A percentile compares a stretch with the other conserved stretches of the same genome.
These are phyloP conservation scores for Waitea zeae DNA, from an alignment of 1,284 basidiomycete genomes.

Conservation along the genomic window DNA sequence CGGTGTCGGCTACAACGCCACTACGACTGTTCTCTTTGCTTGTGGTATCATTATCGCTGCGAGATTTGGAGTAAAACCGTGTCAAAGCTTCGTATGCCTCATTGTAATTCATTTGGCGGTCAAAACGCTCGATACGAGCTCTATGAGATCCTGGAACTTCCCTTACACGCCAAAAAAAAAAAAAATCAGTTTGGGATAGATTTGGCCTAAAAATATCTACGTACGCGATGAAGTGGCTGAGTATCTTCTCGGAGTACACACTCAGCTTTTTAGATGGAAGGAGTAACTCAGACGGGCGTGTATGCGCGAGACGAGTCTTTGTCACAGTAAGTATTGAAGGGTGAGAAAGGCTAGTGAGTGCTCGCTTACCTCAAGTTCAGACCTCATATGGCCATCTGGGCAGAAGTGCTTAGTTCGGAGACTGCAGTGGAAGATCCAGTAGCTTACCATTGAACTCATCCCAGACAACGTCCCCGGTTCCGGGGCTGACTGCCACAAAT, in stretches of 20 bases:
- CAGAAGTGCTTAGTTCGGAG: conserved; percentile 3
- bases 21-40: too few species aligned
- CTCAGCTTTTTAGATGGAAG: conserved; percentile 48
- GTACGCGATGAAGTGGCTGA: conserved; percentile 50
- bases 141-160: too few species aligned
- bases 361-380: conserved; percentile 64
- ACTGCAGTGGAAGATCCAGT: neutral
- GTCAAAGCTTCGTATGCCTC: conserved; percentile 63
- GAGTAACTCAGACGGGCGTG: conserved; percentile 72
- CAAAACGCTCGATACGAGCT: conserved; percentile 48
- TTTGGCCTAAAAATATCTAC: conserved; percentile 8
- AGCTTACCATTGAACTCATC: conserved; percentile 70
- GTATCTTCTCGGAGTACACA: conserved; percentile 60
- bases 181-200: too few species aligned
- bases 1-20: too few species aligned
- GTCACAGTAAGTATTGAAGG: neutral
- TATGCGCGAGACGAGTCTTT: conserved; percentile 71
- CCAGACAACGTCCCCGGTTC: conserved; percentile 84
- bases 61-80: conserved; percentile 48
- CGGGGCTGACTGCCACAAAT: conserved; percentile 68
- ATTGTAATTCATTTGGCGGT: conserved; percentile 38
- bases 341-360: too few species aligned
- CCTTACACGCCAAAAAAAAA: too few species aligned
- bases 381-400: conserved; percentile 63
- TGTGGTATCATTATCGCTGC: neutral